Conservation (phyloP, 768 basidiomycete genomes). For the Pleurotus platypus region DNA sequence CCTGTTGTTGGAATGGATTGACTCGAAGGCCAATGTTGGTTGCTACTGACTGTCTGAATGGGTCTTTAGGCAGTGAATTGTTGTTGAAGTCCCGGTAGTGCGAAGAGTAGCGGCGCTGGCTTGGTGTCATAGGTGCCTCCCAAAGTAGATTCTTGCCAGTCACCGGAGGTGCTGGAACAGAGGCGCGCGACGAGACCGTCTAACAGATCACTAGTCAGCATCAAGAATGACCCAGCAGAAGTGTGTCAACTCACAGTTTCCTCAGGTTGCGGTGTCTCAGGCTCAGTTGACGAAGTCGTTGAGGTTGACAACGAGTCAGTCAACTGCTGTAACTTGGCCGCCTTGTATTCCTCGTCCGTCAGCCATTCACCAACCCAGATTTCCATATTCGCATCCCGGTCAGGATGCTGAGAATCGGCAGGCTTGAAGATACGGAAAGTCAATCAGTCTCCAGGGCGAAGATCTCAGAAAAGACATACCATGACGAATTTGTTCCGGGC, state of each 20-base stretch:
- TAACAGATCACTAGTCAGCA: no score
- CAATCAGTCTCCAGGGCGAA: neutral
- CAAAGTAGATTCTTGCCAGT: constrained; percentile 70
- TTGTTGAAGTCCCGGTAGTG: constrained; percentile 27
- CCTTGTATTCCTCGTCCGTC: constrained; percentile 67
- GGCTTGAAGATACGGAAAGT: constrained; percentile 42
- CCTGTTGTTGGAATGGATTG: constrained; percentile 43
- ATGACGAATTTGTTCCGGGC: constrained; percentile 67
- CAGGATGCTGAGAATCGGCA: constrained; percentile 74
- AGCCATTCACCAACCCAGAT: constrained; percentile 80
- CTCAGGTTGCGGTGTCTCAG: constrained; percentile 5
- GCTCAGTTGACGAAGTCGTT: constrained; percentile 1
- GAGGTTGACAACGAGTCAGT: constrained; percentile 36
- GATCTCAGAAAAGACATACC: constrained; percentile 38
- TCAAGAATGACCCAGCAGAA: no score
- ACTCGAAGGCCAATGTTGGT: constrained; percentile 38
- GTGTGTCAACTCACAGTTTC: neutral
- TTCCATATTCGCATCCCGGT: constrained; percentile 62
- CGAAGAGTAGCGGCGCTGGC: constrained; percentile 27
- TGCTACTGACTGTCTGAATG: constrained; percentile 46
- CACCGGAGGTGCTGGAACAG: constrained; percentile 15
- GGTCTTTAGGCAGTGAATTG: constrained; percentile 22
- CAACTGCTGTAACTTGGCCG: constrained; percentile 55
- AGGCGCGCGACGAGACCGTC: no score
- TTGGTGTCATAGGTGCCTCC: constrained; percentile 50